These are phyloP conservation scores for Candida insectalens DNA, from an alignment of 805 yeast species.

Conservation along the genomic window DNA sequence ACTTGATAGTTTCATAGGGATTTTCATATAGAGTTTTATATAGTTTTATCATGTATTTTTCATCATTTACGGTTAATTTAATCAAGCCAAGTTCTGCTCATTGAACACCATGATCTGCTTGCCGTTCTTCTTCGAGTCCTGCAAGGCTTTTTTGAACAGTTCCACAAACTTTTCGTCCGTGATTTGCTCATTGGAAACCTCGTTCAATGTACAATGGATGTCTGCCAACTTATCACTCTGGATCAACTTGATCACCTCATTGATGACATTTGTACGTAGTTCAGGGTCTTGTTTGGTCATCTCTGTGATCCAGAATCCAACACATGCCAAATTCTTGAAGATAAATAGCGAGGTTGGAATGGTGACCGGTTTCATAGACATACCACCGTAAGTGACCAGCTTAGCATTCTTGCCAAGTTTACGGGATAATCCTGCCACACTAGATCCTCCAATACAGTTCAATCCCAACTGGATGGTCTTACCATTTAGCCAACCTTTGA, in stretches of 20 bases:
- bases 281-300: constrained; percentile 52
- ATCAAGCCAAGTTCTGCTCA: too few species aligned
- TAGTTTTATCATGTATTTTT: too few species aligned
- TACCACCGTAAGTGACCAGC: constrained; percentile 91
- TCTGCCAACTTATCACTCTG: constrained; percentile 43
- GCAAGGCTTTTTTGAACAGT: constrained; percentile 34
- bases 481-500: constrained; percentile 43
- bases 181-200: constrained; percentile 22
- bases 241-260: constrained; percentile 47
- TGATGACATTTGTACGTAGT: constrained; percentile 45
- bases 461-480: constrained; percentile 64
- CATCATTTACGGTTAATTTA: too few species aligned
- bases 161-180: constrained; percentile 32
- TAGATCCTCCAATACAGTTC: constrained; percentile 91
- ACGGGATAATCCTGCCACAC: constrained; percentile 72
- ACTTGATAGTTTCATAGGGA: too few species aligned
- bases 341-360: constrained; percentile 84
- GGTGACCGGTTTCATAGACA: constrained; percentile 93
- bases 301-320: constrained; percentile 90
- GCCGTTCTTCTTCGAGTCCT: constrained; percentile 26
- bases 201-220: constrained; percentile 34
- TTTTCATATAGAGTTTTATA: too few species aligned
- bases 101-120: constrained; percentile 33
- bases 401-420: constrained; percentile 68
- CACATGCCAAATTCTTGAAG: constrained; percentile 76